Conservation (phyloP, 2,329 filamentous ascomycete genomes). For the Pestalotiopsis sp. region DNA sequence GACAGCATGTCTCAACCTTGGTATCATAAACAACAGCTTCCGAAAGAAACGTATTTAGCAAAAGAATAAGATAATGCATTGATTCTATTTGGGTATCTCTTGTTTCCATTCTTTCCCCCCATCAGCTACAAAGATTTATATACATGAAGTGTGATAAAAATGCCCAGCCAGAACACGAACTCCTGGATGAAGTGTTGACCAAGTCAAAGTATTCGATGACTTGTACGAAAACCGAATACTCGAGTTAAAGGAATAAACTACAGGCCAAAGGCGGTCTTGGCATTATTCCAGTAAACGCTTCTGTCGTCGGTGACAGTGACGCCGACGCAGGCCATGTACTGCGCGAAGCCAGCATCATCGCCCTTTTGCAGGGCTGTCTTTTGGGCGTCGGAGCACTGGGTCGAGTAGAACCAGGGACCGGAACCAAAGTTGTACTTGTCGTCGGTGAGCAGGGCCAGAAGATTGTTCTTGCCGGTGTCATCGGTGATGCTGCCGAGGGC, state of each 20-base stretch:
- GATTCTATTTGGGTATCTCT: too few relatives aligned
- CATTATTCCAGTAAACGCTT: conserved; percentile 43
- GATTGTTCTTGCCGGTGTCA: conserved; percentile 36
- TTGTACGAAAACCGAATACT: too few relatives aligned
- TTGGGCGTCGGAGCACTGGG: conserved; percentile 43
- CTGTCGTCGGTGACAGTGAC: conserved; percentile 35
- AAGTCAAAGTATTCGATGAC: too few relatives aligned
- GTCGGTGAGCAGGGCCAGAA: conserved; percentile 47
- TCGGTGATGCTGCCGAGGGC: conserved; percentile 29
- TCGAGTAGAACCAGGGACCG: conserved; percentile 54
- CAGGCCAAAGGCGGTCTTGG: conserved; percentile 51
- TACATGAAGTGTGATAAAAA: too few relatives aligned
- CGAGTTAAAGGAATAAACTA: conserved; percentile 11
- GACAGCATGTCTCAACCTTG: too few relatives aligned
- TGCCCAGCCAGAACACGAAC: too few relatives aligned
- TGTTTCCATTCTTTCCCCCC: too few relatives aligned
- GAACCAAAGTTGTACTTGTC: conserved; percentile 59
- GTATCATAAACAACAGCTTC: too few relatives aligned
- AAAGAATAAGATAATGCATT: too few relatives aligned
- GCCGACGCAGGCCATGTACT: conserved; percentile 53
- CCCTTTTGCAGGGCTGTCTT: conserved; percentile 34
- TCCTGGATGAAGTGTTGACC: too few relatives aligned
- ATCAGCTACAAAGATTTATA: too few relatives aligned
- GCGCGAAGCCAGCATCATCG: conserved; percentile 43
- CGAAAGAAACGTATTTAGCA: too few relatives aligned